Base-by-base conservation (phyloP, 1,284 basidiomycete genomes). In the Tausonia pullulans region DNA sequence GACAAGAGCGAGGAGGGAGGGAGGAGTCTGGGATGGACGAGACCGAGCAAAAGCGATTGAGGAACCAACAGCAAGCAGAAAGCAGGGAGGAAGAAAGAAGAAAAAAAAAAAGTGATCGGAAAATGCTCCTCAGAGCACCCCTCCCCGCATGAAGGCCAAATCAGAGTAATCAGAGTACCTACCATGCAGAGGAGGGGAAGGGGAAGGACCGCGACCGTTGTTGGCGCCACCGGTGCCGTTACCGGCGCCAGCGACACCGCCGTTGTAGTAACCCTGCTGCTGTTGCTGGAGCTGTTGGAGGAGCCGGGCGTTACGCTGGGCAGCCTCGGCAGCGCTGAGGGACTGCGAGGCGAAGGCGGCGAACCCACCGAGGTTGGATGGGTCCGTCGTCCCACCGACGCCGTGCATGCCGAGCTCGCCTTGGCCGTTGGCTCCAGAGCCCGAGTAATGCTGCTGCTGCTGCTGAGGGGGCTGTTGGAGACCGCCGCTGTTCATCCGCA, bases 111-210 rank as follows among this genome's bases (percentile, higher is more conserved):
- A 43, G 16, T 8, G 54, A 56, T 8, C 9, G 9, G n/a, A 56
- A 56, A 56, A 14, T 39, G n/a, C 48, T 51, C 14, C 16, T 60
- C 62, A 65, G 57, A 62, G 64, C 57, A 65, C 60, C 45, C 64
- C 60, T 56, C 64, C 60, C 60, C 64, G 49, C 60, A 65, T 58
- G 60, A 54, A 62, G 46, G 45, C 27, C 39, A 52, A 13, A 13
- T 46, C 43, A 27, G 27, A 27, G 51, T 46, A 58, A 4, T 63
- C 62, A 27, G 46, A 51, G 56, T 63, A 63, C 62, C 62, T 63
- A 58, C 56, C 62, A 41, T 58, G 46, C 27, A 27, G 27, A 41
- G 45, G 62, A 63, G 62, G 55, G 46, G 62, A 56, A 57, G 62
- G 53, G 39, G 62, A 56, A 51, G 46, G 46, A 57, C 40, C 53